Evolutionary conservation across 73 alveolate species (phyloP), one percentile per base, ranked within the genome.

Genomic region (Blepharisma stoltei): DNA sequence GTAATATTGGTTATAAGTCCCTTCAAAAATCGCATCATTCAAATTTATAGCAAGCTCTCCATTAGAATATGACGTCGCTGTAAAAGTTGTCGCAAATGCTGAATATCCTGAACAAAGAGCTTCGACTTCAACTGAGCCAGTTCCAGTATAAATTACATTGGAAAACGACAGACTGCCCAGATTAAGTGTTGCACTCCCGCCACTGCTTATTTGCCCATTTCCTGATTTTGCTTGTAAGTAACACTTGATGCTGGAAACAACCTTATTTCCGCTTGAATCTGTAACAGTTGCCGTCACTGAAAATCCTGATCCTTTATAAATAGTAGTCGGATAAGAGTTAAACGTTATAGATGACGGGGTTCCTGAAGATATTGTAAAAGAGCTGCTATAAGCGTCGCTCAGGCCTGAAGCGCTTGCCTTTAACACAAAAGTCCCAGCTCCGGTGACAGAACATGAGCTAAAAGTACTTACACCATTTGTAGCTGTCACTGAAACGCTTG

Each of bases 301-400:
- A 25, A 60, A 60, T 20, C 73, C 46, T 9, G 38, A 25, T 25
- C 73, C 73, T 60, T 38, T 14, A 60, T 60, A 60, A 9, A 60
- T 38, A 18, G 73, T 25, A 8, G 37, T 25, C 2, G 73, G 14
- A 8, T 14, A n/a, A 60, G 73, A 18, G 73, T 60, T 38, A 8
- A 60, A 25, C 46, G 23, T 38, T 60, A 60, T 38, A 18, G 73
- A 14, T 20, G 49, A 20, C 11, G 46, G 49, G 2, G 48, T 60
- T n/a, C 73, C 73, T 60, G 73, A 60, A 18, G 49, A 14, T 38
- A 60, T 38, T 2, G 73, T 60, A 38, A 60, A 60, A 20, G 48
- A 18, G 18, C 2, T 60, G 14, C 46, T 14, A 60, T 60, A 60
- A n/a, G 46, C 73, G 3, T 50, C 65, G 21, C 27, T 50, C 4